These are phyloP conservation scores for Talaromyces verruculosus DNA, from an alignment of 2,329 filamentous ascomycete species.

Conservation along the genomic window DNA sequence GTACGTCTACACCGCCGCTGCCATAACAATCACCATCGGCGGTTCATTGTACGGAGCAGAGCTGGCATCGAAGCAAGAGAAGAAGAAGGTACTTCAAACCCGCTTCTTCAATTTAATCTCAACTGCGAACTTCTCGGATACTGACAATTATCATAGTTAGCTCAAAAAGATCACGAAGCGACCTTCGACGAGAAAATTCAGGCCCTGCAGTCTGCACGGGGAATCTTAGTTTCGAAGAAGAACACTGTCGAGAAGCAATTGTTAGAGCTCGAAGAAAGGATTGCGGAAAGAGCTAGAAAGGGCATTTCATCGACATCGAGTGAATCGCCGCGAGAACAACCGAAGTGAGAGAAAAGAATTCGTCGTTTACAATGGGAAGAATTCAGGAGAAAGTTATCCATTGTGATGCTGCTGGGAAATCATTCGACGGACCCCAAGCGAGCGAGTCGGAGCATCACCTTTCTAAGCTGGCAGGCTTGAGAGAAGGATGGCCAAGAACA, in stretches of 20 bases:
- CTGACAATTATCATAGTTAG: constrained; percentile 36
- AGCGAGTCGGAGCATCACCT: background rate
- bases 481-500: background rate
- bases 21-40: constrained; percentile 57
- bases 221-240: constrained; percentile 53
- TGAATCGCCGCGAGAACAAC: background rate
- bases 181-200: constrained; percentile 56
- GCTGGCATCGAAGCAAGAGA: constrained; percentile 55
- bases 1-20: constrained; percentile 55
- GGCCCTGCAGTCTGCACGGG: constrained; percentile 53
- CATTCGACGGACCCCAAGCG: background rate
- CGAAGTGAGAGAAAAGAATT: background rate
- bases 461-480: background rate
- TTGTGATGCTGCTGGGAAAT: background rate
- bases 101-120: background rate
- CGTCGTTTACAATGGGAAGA: background rate
- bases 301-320: constrained; percentile 5
- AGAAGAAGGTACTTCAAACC: constrained; percentile 47
- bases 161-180: constrained; percentile 50
- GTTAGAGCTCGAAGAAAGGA: constrained; percentile 48
- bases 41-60: constrained; percentile 62
- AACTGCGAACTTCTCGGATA: background rate
- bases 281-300: constrained; percentile 38
- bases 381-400: background rate
- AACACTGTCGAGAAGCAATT: constrained; percentile 59